A percentile compares a stretch with the other conserved stretches of the same genome.
Evolutionary conservation across 1,284 basidiomycete species (phyloP).

Genomic region (Blastosporella zonata): DNA sequence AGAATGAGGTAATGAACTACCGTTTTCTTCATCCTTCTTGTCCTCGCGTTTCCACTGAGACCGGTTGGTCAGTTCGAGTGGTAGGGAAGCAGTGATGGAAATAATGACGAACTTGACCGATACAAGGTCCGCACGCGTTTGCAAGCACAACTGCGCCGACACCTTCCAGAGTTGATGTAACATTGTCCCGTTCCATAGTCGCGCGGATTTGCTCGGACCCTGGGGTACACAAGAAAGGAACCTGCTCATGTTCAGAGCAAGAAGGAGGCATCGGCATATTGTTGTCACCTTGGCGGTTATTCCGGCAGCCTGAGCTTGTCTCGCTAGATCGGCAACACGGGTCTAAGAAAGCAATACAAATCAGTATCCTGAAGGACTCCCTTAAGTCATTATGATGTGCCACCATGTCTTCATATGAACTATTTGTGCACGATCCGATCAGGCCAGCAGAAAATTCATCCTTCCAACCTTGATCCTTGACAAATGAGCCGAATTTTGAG

Average conservation of each 20-base stretch:
- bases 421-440: constrained; percentile 98
- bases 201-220: constrained; percentile 98
- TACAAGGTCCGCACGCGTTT: constrained; percentile 98
- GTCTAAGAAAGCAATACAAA: constrained; percentile 43
- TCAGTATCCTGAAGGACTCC: neutral
- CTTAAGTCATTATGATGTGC: neutral
- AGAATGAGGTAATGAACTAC: constrained; percentile 37
- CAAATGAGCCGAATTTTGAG: constrained; percentile 84
- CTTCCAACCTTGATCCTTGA: constrained; percentile 87
- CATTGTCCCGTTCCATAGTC: constrained; percentile 93
- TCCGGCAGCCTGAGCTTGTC: constrained; percentile 85
- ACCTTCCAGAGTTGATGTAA: constrained; percentile 78
- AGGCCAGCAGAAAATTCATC: constrained; percentile 88
- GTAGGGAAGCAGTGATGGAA: neutral
- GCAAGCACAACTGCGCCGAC: constrained; percentile 93
- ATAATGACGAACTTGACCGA: constrained; percentile 72
- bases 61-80: constrained; percentile 1
- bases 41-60: constrained; percentile 90
- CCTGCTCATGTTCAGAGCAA: constrained; percentile 35
- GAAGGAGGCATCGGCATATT: constrained; percentile 5
- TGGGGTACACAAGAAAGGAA: constrained; percentile 96
- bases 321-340: constrained; percentile 87
- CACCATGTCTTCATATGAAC: constrained; percentile 94
- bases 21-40: constrained; percentile 89
- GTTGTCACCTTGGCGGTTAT: constrained; percentile 66